Percentiles rank a stretch among this genome's conserved stretches.
phyloP scores from a whole-genome alignment of 768 basidiomycete genomes.

The Tulasnella sp. region DNA sequence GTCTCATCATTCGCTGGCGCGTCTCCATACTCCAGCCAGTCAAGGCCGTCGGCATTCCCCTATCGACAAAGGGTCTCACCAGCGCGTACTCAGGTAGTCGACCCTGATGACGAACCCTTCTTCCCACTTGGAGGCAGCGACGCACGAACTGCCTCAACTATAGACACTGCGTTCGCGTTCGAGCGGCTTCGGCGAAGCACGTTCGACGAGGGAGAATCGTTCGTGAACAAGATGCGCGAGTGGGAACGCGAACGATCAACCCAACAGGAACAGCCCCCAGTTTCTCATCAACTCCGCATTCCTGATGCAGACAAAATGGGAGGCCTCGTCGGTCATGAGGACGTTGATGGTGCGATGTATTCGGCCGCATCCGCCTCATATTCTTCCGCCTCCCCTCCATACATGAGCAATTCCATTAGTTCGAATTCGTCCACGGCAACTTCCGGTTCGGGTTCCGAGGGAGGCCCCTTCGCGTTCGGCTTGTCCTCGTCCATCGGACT shows the following conservation, averaged over 20 bases:
- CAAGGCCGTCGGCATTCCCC: conserved; percentile 3
- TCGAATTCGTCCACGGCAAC: conserved; percentile 14
- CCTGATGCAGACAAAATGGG: conserved; percentile 3
- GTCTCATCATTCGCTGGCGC: not conserved
- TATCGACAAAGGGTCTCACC: not conserved
- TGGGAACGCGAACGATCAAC: conserved; percentile 7
- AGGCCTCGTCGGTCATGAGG: not conserved
- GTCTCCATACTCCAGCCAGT: not conserved
- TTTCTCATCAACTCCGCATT: not conserved
- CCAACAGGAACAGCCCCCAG: not conserved
- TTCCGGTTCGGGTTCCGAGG: conserved; percentile 17
- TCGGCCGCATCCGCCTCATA: conserved; percentile 2
- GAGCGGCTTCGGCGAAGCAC: conserved; percentile 12
- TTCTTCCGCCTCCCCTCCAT: conserved; percentile 10
- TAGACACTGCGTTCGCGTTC: conserved; percentile 4
- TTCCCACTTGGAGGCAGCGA: not conserved
- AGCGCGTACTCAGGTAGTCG: conserved; percentile 10
- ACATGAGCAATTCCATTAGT: conserved; percentile 14
- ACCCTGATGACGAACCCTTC: conserved; percentile 14
- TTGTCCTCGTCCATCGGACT: not conserved
- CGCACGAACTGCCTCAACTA: not conserved
- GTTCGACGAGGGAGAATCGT: conserved; percentile 15
- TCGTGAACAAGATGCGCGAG: conserved; percentile 16
- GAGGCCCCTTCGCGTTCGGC: not conserved
- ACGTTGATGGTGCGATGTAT: not conserved